These are phyloP conservation scores for Pseudogymnoascus sp. DNA, from an alignment of 2,329 filamentous ascomycete genomes.

Conservation along the genomic window DNA sequence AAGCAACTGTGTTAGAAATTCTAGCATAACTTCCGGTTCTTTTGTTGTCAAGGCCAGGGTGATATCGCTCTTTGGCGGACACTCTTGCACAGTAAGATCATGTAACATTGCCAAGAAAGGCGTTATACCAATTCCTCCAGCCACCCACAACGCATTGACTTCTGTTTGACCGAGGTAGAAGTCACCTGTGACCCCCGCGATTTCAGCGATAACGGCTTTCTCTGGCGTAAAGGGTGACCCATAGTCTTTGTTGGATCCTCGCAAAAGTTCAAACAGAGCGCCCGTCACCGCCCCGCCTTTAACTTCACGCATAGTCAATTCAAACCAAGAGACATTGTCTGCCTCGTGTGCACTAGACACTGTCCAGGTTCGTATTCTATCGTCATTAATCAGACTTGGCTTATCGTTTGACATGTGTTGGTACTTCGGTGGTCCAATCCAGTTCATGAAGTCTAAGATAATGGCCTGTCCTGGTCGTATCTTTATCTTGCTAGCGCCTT, in stretches of 20 bases:
- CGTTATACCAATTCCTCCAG: conserved; percentile 30
- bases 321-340: conserved; percentile 14
- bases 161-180: background rate
- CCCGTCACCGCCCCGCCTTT: conserved; percentile 19
- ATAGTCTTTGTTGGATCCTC: background rate
- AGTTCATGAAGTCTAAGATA: conserved; percentile 22
- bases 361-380: conserved; percentile 23
- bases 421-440: conserved; percentile 21
- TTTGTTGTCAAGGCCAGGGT: background rate
- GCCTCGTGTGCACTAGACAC: conserved; percentile 20
- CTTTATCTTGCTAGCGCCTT: background rate
- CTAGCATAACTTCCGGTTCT: background rate
- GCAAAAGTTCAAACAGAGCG: conserved; percentile 18
- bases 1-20: background rate
- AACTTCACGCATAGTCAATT: conserved; percentile 21
- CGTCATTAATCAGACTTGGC: conserved; percentile 19
- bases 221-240: background rate
- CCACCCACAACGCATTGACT: conserved; percentile 16
- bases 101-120: conserved; percentile 28
- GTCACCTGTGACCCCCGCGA: conserved; percentile 1
- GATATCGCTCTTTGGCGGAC: background rate
- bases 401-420: conserved; percentile 18
- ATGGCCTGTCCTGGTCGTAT: conserved; percentile 20
- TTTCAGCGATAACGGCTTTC: background rate
- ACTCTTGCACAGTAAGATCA: conserved; percentile 11